Evolutionary conservation across 2,329 filamentous ascomycete genomes (phyloP), one percentile per base, ranked within the genome.

Genomic region (Blastomyces emzantsi): DNA sequence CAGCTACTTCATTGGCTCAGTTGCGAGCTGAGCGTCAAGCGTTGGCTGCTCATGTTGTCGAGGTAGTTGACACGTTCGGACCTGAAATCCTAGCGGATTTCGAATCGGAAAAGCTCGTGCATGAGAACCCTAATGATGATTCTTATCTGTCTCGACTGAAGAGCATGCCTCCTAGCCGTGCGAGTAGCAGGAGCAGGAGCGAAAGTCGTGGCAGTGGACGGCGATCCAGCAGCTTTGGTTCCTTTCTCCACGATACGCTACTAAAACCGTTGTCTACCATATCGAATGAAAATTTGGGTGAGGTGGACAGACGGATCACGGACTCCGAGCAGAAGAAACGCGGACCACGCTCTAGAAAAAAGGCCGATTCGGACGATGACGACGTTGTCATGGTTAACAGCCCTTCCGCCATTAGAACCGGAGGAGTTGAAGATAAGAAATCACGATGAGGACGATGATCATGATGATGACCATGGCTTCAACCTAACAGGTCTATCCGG

Each of bases 11-110:
- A 67, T 84, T 96, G 60, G 83, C 88, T 67, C 86, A 87, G 68
- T 81, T 95, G 62, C 85, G 90, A 63, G 79, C 83, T 67, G 80
- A 84, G 63, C 84, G 91, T 61, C 85, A 83, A 17, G 82, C 87
- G 66, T 82, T 95, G 55, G 88, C 88, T 66, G 80, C 83, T 9
- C 83, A 91, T 70, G 89, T 95, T 45, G 92, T 90, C 2, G 84
- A 90, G 8, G 81, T 92, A 58, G 92, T 96, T 80, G 94, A 95
- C 75, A 89, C 87, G 41, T 85, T 95, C 2, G 91, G 90, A 0
- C 91, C 91, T 0, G 90, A 95, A 72, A 88, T 95, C 82, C 95
- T 92, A 76, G 85, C 89, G 15, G 90, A 95, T 77, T 96, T 92
- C 72, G 88, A 90, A 67, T 82, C 85, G 68, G 82, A 83, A 47